Conservation (phyloP, 2,329 filamentous ascomycete species). For the Cladobotryum mycophilum region DNA sequence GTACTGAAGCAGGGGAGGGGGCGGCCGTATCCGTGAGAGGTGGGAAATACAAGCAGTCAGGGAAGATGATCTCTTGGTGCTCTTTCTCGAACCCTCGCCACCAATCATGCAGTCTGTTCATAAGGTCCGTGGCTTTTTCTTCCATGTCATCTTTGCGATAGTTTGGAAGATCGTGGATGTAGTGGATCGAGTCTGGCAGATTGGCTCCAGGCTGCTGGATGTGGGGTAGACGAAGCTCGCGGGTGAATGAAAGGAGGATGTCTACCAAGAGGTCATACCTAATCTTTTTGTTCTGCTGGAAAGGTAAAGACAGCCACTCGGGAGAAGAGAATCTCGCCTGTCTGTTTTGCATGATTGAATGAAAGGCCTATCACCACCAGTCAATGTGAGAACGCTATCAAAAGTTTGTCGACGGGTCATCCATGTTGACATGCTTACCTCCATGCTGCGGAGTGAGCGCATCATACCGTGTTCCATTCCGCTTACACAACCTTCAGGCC, state of each 20-base stretch:
- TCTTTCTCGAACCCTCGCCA: no score
- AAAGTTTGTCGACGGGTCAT: not conserved
- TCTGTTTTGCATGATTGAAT: conserved; percentile 8
- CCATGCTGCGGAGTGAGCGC: conserved; percentile 2
- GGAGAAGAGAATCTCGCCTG: conserved; percentile 1
- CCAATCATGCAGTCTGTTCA: no score
- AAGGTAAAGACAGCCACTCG: conserved; percentile 5
- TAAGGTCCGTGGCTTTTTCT: not conserved
- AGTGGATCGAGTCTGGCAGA: not conserved
- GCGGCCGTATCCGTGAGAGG: not conserved
- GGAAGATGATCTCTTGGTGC: no score
- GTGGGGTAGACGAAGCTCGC: not conserved
- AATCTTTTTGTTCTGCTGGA: conserved; percentile 5
- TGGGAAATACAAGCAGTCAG: no score
- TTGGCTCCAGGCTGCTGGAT: not conserved
- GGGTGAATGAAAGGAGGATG: conserved; percentile 4
- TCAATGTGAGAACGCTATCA: no score
- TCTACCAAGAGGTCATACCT: conserved; percentile 3
- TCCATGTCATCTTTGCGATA: conserved; percentile 5
- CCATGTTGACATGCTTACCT: not conserved
- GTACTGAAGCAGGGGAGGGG: not conserved
- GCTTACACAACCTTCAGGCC: not conserved
- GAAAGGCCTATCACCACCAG: not conserved
- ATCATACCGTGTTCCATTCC: conserved; percentile 3
- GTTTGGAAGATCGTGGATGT: conserved; percentile 4